phyloP scores from a whole-genome alignment of 345 rosid species.

The Euphorbia pulcherrima region DNA sequence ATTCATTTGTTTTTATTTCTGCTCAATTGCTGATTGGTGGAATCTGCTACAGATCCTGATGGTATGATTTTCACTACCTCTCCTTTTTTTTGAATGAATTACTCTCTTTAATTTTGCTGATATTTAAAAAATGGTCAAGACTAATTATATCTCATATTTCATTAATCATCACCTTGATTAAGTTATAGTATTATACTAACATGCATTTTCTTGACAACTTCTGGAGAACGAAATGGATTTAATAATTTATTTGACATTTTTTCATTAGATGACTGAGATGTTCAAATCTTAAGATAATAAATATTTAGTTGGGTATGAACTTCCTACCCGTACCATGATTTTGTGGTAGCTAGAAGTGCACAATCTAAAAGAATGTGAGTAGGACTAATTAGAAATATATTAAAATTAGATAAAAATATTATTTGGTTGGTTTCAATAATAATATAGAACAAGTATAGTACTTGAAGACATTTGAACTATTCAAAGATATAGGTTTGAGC shows the following conservation, averaged over 20 bases:
- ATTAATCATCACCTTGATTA: too few relatives aligned
- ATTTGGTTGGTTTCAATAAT: neutral
- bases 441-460: neutral
- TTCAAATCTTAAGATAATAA: neutral
- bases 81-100: neutral
- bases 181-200: too few relatives aligned
- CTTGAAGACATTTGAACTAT: neutral
- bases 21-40: conserved; percentile 23
- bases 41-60: conserved; percentile 70
- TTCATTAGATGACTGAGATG: neutral
- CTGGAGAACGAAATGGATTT: neutral
- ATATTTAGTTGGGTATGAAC: neutral
- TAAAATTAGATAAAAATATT: too few relatives aligned
- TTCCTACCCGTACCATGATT: conserved; percentile 1
- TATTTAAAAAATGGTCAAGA: too few relatives aligned
- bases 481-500: neutral
- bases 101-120: too few relatives aligned
- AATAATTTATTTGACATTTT: neutral
- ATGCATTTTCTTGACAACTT: too few relatives aligned
- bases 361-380: neutral
- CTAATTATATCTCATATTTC: neutral
- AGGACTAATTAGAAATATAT: neutral
- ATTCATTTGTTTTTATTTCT: conserved; percentile 11
- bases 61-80: conserved; percentile 43
- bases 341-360: neutral